Conservation (phyloP, 176 grass and related monocot genomes). For the Zea mays region DNA sequence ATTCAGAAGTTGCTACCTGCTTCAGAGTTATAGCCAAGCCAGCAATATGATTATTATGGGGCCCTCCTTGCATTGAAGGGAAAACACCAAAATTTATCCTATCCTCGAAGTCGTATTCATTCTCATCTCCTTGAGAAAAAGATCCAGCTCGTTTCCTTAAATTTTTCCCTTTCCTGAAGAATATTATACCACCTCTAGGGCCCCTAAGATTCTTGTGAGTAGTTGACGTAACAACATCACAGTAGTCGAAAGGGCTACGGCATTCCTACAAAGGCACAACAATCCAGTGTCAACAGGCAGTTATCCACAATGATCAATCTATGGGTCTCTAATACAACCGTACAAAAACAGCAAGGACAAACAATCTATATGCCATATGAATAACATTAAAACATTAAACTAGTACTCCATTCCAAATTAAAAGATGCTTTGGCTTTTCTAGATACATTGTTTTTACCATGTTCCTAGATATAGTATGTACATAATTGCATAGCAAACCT, state of each 20-base stretch:
- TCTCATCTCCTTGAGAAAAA: conserved; percentile 60
- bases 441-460: too few species aligned
- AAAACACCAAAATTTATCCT: conserved; percentile 95
- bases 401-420: not conserved
- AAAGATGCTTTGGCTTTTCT: too few species aligned
- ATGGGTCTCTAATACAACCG: not conserved
- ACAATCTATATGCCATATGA: not conserved
- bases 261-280: conserved; percentile 61
- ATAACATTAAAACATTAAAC: conserved; percentile 9
- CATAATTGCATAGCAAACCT: too few species aligned
- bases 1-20: conserved; percentile 89
- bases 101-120: conserved; percentile 88
- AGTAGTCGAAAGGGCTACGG: conserved; percentile 84
- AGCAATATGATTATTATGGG: conserved; percentile 96
- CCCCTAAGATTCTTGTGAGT: conserved; percentile 95
- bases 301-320: conserved; percentile 4
- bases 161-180: conserved; percentile 86
- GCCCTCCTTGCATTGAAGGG: conserved; percentile 96
- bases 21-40: conserved; percentile 89
- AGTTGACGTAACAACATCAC: conserved; percentile 94
- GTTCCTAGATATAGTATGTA: too few species aligned
- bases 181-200: conserved; percentile 94
- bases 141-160: conserved; percentile 38
- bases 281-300: conserved; percentile 27
- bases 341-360: not conserved